Conservation (phyloP, 106 monocot genomes). For the Chionographis japonica region DNA sequence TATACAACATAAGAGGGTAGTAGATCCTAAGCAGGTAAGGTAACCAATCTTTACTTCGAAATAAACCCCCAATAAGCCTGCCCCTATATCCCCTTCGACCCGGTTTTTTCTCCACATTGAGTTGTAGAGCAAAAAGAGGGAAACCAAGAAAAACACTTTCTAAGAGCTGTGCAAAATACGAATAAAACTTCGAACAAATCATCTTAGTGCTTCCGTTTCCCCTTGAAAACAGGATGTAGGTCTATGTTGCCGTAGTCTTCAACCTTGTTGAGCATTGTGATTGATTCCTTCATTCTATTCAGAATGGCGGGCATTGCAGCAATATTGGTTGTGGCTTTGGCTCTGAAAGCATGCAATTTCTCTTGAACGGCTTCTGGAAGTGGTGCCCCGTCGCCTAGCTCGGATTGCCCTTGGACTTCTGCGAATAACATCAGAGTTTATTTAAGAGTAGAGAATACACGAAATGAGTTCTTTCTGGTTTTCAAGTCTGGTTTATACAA, state of each 20-base stretch:
- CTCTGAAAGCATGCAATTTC: conserved; percentile 32
- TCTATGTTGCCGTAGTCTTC: conserved; percentile 17
- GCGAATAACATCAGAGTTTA: neutral
- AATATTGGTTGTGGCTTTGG: conserved; percentile 40
- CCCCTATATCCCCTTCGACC: too few relatives aligned
- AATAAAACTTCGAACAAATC: neutral
- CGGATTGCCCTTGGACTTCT: conserved; percentile 5
- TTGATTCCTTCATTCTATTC: conserved; percentile 60
- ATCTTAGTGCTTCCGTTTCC: conserved; percentile 6
- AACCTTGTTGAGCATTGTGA: conserved; percentile 43
- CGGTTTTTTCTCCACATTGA: too few relatives aligned
- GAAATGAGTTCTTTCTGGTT: neutral
- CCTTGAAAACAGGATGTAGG: conserved; percentile 43
- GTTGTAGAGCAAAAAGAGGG: neutral
- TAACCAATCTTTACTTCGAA: too few relatives aligned
- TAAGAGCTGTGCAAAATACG: neutral
- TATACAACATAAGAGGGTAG: too few relatives aligned
- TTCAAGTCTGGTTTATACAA: too few relatives aligned
- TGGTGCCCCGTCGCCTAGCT: conserved; percentile 1
- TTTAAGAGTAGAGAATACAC: neutral
- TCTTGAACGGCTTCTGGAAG: conserved; percentile 28
- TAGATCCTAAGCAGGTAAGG: too few relatives aligned
- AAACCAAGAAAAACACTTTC: neutral
- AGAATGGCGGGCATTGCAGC: conserved; percentile 40
- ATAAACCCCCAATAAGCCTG: too few relatives aligned